These are phyloP conservation scores for Rubroboletus pulcherrimus DNA, from an alignment of 768 basidiomycete genomes.

Conservation along the genomic window DNA sequence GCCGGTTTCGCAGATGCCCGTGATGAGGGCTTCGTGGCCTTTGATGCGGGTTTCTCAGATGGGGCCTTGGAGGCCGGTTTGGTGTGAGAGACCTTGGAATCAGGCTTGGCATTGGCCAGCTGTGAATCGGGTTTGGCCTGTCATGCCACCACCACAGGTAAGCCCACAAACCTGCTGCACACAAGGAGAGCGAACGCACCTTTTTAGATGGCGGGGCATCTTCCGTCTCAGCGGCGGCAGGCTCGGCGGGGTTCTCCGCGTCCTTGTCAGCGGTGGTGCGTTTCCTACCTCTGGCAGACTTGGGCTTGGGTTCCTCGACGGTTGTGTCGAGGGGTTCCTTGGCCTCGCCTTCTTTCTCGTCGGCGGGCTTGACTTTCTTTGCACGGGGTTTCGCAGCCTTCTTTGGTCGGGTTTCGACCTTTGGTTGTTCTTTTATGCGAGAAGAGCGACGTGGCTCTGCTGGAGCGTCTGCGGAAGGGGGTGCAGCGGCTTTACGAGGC, in stretches of 20 bases:
- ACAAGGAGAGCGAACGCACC: conserved; percentile 34
- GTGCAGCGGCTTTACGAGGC: conserved; percentile 67
- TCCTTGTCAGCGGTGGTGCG: conserved; percentile 42
- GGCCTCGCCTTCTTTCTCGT: conserved; percentile 44
- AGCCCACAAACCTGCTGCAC: background rate
- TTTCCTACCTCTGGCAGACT: conserved; percentile 53
- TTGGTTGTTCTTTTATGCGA: conserved; percentile 72
- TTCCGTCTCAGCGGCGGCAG: conserved; percentile 35
- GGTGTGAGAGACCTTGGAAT: conserved; percentile 29
- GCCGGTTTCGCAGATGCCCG: conserved; percentile 40
- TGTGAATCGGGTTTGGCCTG: conserved; percentile 45
- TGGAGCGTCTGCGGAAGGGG: conserved; percentile 33
- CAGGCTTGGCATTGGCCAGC: conserved; percentile 29
- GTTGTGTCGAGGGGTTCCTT: conserved; percentile 33
- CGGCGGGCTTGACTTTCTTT: conserved; percentile 38
- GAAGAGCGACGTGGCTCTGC: conserved; percentile 65
- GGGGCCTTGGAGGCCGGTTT: conserved; percentile 33
- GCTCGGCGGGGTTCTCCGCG: conserved; percentile 34
- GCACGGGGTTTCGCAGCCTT: conserved; percentile 63
- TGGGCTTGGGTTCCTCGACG: conserved; percentile 37
- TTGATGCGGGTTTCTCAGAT: conserved; percentile 41
- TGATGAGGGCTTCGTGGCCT: conserved; percentile 38
- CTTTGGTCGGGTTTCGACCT: conserved; percentile 47
- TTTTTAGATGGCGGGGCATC: conserved; percentile 62
- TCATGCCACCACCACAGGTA: background rate